phyloP scores from a whole-genome alignment of 768 basidiomycete genomes.

The Leccinellum luteum region DNA sequence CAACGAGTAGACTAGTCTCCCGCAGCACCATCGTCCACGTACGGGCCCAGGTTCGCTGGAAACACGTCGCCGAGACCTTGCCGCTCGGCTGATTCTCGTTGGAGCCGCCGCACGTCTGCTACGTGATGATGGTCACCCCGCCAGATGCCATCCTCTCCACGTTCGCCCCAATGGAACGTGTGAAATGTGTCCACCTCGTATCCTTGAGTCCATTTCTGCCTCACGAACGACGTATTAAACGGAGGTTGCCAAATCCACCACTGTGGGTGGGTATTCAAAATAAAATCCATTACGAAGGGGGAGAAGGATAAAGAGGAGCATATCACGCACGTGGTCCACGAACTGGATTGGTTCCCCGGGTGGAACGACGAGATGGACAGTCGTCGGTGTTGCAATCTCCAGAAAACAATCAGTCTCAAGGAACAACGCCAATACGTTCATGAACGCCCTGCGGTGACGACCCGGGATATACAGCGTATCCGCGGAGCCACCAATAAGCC shows the following conservation, averaged over 20 bases:
- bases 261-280: too few relatives aligned
- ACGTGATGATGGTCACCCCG: slow-evolving; percentile 34
- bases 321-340: too few relatives aligned
- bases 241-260: slow-evolving; percentile 49
- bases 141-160: slow-evolving; percentile 34
- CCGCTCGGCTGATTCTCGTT: slow-evolving; percentile 38
- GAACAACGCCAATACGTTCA: too few relatives aligned
- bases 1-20: too few relatives aligned
- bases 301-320: not conserved
- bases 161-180: slow-evolving; percentile 49
- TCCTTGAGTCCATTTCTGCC: slow-evolving; percentile 44
- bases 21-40: not conserved
- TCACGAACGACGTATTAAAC: slow-evolving; percentile 45
- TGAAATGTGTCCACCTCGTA: slow-evolving; percentile 53
- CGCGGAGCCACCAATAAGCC: too few relatives aligned
- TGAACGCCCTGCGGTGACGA: too few relatives aligned
- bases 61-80: slow-evolving; percentile 34
- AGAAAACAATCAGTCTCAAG: too few relatives aligned
- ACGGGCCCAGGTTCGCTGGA: slow-evolving; percentile 15
- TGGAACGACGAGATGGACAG: too few relatives aligned
- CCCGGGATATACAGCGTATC: too few relatives aligned
- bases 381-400: too few relatives aligned
- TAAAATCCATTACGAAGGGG: slow-evolving; percentile 12
- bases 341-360: too few relatives aligned
- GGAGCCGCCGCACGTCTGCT: slow-evolving; percentile 35